Evolutionary conservation across 768 basidiomycete genomes (phyloP).

Genomic region (Tulasnella sp.): DNA sequence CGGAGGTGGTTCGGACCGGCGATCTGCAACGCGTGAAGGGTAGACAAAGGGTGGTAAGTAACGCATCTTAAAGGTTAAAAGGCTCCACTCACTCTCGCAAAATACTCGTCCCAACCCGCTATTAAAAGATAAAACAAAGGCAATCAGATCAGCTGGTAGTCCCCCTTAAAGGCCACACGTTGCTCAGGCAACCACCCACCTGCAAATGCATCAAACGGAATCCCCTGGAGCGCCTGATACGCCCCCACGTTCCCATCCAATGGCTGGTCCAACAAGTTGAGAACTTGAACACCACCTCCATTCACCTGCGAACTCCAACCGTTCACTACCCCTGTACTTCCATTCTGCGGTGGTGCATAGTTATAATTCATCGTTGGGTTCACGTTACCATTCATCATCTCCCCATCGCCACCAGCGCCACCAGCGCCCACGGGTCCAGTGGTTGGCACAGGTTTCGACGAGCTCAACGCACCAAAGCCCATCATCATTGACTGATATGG

Average conservation of each 20-base stretch:
- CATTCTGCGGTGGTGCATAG: neutral
- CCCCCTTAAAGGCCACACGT: neutral
- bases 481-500: neutral
- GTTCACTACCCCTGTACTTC: neutral
- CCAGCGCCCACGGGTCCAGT: conserved; percentile 36
- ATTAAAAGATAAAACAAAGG: neutral
- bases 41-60: no score
- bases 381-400: conserved; percentile 36
- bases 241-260: conserved; percentile 12
- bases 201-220: conserved; percentile 1
- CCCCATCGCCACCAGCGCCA: conserved; percentile 26
- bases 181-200: conserved; percentile 5
- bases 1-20: no score
- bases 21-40: no score
- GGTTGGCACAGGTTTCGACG: conserved; percentile 42
- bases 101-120: conserved; percentile 16
- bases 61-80: no score
- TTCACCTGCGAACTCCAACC: conserved; percentile 4
- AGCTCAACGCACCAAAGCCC: neutral
- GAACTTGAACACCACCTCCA: conserved; percentile 7
- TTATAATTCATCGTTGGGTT: conserved; percentile 65
- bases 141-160: neutral
- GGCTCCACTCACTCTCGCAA: conserved; percentile 16
- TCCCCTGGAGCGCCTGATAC: conserved; percentile 8
- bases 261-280: conserved; percentile 13